Percentiles rank a stretch among this genome's conserved stretches.
These are phyloP conservation scores for Caulochytrium protostelioides DNA, from an alignment of 371 early-diverging fungal species.

Conservation along the genomic window DNA sequence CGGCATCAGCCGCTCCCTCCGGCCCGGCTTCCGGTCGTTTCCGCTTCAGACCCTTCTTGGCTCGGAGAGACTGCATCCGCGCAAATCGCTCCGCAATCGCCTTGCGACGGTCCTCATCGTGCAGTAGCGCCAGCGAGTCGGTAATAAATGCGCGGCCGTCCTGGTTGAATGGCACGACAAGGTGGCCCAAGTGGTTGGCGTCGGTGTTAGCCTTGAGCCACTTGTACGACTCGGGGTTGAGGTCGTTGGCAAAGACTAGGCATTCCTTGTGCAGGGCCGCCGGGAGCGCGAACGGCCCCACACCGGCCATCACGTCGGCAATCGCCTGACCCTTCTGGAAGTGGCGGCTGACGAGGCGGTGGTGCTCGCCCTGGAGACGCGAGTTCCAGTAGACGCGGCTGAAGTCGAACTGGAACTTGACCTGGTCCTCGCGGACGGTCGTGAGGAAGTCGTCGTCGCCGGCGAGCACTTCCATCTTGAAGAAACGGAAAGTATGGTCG, in stretches of 20 bases:
- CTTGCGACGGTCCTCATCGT: neutral
- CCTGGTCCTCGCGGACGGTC: slow-evolving; percentile 56
- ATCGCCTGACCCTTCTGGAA: slow-evolving; percentile 57
- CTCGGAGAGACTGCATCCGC: neutral
- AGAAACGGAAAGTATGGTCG: slow-evolving; percentile 84
- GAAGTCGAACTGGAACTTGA: slow-evolving; percentile 75
- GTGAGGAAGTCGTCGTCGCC: slow-evolving; percentile 39
- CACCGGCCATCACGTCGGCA: slow-evolving; percentile 92
- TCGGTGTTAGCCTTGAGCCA: slow-evolving; percentile 58
- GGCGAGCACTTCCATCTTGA: slow-evolving; percentile 89
- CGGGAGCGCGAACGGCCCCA: slow-evolving; percentile 95
- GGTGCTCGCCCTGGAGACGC: slow-evolving; percentile 85
- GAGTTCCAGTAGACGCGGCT: slow-evolving; percentile 99
- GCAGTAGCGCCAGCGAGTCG: slow-evolving; percentile 26
- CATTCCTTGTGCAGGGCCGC: slow-evolving; percentile 61
- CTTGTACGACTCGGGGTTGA: slow-evolving; percentile 77
- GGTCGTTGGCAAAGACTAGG: slow-evolving; percentile 88
- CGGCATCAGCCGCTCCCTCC: slow-evolving; percentile 1
- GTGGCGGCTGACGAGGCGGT: slow-evolving; percentile 44
- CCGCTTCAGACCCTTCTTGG: neutral
- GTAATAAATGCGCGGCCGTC: slow-evolving; percentile 81
- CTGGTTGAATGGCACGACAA: slow-evolving; percentile 55
- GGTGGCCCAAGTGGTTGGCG: slow-evolving; percentile 38
- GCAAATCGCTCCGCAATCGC: neutral
- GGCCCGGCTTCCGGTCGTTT: slow-evolving; percentile 3